Conservation (phyloP, 805 yeast species). For the Hanseniaspora taiwanica region DNA sequence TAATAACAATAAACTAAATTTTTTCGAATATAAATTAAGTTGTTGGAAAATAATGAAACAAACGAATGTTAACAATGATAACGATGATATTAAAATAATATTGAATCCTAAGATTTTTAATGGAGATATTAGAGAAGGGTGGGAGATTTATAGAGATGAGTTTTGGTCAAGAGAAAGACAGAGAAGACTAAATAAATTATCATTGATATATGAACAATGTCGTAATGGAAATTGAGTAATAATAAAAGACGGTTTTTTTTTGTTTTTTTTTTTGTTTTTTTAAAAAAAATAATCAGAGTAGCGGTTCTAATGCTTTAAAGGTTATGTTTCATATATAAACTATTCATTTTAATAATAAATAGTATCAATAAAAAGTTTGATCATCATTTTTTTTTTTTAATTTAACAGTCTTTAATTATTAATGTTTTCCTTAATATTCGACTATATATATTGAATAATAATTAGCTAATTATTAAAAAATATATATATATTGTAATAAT, state of each 20-base stretch:
- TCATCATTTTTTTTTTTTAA: too few species aligned
- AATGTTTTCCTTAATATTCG: too few species aligned
- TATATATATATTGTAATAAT: too few species aligned
- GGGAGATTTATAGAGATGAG: slow-evolving; percentile 90
- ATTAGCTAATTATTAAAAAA: too few species aligned
- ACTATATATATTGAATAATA: too few species aligned
- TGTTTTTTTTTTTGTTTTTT: too few species aligned
- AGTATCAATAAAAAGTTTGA: too few species aligned
- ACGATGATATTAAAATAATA: slow-evolving; percentile 60
- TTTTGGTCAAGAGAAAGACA: slow-evolving; percentile 83
- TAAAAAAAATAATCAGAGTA: slow-evolving; percentile 5
- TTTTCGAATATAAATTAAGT: slow-evolving; percentile 5
- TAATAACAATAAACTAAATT: slow-evolving; percentile 2
- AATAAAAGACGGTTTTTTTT: too few species aligned
- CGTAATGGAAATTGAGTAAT: neutral
- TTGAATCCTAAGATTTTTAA: slow-evolving; percentile 71
- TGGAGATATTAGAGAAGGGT: slow-evolving; percentile 75
- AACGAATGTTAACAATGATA: slow-evolving; percentile 5
- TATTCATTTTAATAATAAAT: too few species aligned
- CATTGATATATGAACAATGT: slow-evolving; percentile 4
- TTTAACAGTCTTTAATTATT: too few species aligned
- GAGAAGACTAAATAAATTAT: slow-evolving; percentile 32
- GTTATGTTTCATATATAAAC: too few species aligned
- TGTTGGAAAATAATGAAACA: slow-evolving; percentile 5
- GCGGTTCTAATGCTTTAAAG: slow-evolving; percentile 8